phyloP scores from a whole-genome alignment of 352 stramenopile genomes.

The Globisporangium camurandrum region DNA sequence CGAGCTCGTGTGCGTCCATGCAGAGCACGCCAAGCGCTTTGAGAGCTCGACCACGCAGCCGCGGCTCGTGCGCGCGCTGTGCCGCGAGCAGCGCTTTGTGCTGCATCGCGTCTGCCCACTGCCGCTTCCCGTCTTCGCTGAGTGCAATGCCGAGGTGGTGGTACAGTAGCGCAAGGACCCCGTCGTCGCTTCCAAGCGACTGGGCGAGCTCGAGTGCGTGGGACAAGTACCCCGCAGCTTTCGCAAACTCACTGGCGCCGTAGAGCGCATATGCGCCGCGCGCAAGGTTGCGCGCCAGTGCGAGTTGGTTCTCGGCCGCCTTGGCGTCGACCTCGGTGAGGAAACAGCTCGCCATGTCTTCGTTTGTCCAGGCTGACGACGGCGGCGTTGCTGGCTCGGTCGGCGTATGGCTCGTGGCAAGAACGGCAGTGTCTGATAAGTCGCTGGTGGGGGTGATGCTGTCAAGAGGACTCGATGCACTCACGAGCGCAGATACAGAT shows the following conservation, averaged over 20 bases:
- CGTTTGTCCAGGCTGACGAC: conserved; percentile 16
- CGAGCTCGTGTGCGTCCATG: conserved; percentile 34
- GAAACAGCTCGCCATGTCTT: conserved; percentile 57
- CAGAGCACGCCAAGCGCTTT: conserved; percentile 63
- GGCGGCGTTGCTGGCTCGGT: conserved; percentile 3
- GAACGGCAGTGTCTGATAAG: background rate
- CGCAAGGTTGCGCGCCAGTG: conserved; percentile 20
- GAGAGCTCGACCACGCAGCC: conserved; percentile 40
- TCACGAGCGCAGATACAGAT: conserved; percentile 4
- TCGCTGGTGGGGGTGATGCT: background rate
- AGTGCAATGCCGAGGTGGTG: conserved; percentile 68
- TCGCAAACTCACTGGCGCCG: conserved; percentile 21
- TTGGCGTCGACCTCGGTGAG: conserved; percentile 64
- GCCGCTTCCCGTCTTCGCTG: conserved; percentile 41
- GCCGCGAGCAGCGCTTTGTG: conserved; percentile 42
- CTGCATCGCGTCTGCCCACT: conserved; percentile 35
- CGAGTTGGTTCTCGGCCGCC: conserved; percentile 19
- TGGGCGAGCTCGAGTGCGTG: conserved; percentile 29
- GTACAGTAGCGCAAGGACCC: conserved; percentile 37
- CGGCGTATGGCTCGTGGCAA: background rate
- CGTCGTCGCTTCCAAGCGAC: conserved; percentile 4
- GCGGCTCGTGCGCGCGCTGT: conserved; percentile 23
- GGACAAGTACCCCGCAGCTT: conserved; percentile 28
- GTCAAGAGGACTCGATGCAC: background rate
- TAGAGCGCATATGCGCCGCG: conserved; percentile 51